Conservation (phyloP, 2,329 filamentous ascomycete species). For the Stagonosporopsis rhizophila region DNA sequence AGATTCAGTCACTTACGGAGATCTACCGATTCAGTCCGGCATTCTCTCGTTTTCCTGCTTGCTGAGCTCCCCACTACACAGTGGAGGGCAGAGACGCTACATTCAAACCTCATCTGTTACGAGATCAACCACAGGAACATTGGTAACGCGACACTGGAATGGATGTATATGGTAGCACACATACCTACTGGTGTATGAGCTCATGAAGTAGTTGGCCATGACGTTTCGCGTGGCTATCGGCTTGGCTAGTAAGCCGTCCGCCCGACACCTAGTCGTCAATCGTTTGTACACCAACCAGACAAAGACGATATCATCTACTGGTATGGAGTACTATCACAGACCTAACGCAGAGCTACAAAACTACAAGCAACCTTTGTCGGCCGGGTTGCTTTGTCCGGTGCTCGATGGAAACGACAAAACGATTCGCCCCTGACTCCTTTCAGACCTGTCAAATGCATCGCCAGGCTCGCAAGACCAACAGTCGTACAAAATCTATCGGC, state of each 20-base stretch:
- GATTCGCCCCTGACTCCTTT: neutral
- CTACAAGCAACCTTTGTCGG: neutral
- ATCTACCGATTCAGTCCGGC: constrained; percentile 9
- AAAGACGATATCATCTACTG: neutral
- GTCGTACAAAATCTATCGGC: neutral
- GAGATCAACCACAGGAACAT: neutral
- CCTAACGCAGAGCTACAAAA: neutral
- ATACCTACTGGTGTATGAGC: neutral
- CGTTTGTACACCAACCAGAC: neutral
- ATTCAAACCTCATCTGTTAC: neutral
- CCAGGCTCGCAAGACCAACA: neutral
- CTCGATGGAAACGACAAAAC: neutral
- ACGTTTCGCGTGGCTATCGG: neutral
- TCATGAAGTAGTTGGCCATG: neutral
- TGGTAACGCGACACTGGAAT: neutral
- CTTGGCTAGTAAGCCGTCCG: neutral
- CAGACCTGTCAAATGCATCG: neutral
- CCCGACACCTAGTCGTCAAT: neutral
- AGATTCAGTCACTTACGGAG: neutral
- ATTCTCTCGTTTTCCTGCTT: neutral
- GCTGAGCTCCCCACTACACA: neutral
- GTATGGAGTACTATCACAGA: neutral
- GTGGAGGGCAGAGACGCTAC: neutral
- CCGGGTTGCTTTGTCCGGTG: too few species aligned
- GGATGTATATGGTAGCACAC: neutral